phyloP scores from a whole-genome alignment of 2,329 filamentous ascomycete genomes.

The Periconia digitata region DNA sequence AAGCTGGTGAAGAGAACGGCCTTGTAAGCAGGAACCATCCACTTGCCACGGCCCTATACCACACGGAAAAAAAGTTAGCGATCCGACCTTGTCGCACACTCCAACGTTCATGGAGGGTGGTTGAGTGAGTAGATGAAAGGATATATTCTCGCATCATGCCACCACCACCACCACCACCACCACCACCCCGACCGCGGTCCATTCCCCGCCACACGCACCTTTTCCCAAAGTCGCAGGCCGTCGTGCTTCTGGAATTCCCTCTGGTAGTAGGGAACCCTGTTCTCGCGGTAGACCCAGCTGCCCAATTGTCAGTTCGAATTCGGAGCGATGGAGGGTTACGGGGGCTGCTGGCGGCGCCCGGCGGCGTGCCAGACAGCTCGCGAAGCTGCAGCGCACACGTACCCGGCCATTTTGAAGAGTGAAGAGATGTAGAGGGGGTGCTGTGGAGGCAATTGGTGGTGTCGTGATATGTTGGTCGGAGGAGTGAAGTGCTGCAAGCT shows the following conservation, averaged over 20 bases:
- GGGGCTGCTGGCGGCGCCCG: constrained; percentile 12
- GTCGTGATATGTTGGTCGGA: constrained; percentile 27
- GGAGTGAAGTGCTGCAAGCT: constrained; percentile 26
- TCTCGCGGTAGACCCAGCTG: constrained; percentile 66
- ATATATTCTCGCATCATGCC: not conserved
- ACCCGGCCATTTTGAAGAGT: constrained; percentile 48
- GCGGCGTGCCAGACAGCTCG: not conserved
- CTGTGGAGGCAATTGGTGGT: constrained; percentile 36
- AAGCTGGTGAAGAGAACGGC: constrained; percentile 63
- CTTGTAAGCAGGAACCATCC: constrained; percentile 70
- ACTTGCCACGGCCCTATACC: constrained; percentile 67
- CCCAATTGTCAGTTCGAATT: constrained; percentile 32
- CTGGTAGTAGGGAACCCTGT: constrained; percentile 76
- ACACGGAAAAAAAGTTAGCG: constrained; percentile 19
- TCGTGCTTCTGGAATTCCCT: constrained; percentile 74
- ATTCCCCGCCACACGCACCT: constrained; percentile 59
- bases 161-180: not conserved
- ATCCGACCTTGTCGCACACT: not conserved
- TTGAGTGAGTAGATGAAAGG: too few relatives aligned
- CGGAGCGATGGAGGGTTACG: constrained; percentile 12
- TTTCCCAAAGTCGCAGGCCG: constrained; percentile 72
- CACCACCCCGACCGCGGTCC: constrained; percentile 9
- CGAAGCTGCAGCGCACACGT: constrained; percentile 29
- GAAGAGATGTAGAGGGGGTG: constrained; percentile 31
- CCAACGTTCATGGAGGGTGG: not conserved